phyloP scores from a whole-genome alignment of 1,284 basidiomycete species.

The Sporisorium sorghi region DNA sequence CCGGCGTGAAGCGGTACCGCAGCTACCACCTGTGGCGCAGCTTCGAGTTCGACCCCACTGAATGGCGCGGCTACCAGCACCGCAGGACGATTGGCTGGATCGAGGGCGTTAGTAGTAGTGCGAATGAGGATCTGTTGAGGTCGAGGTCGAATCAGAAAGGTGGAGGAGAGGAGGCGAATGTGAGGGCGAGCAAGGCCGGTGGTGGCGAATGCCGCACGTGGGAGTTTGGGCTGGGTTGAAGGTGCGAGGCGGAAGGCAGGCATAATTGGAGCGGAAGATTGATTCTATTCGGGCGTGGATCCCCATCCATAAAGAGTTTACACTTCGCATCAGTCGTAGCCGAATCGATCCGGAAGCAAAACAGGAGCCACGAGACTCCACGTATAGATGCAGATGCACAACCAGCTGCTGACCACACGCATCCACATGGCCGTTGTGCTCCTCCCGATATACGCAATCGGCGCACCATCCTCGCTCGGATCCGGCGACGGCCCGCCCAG shows the following conservation, averaged over 20 bases:
- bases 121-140: slow-evolving; percentile 59
- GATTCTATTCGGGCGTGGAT: slow-evolving; percentile 6
- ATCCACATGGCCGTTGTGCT: slow-evolving; percentile 99
- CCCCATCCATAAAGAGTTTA: background rate
- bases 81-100: slow-evolving; percentile 85
- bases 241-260: background rate
- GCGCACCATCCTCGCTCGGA: slow-evolving; percentile 73
- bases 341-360: slow-evolving; percentile 73
- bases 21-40: slow-evolving; percentile 80
- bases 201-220: slow-evolving; percentile 63
- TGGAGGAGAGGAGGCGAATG: background rate
- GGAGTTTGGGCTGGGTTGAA: slow-evolving; percentile 58
- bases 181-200: slow-evolving; percentile 49
- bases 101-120: slow-evolving; percentile 60
- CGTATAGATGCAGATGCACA: slow-evolving; percentile 58
- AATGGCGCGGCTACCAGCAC: slow-evolving; percentile 88
- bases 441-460: slow-evolving; percentile 91
- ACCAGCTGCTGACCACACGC: slow-evolving; percentile 88
- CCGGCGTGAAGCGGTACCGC: slow-evolving; percentile 74
- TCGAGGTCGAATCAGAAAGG: slow-evolving; percentile 17
- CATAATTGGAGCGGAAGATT: too few relatives aligned
- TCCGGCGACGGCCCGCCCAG: slow-evolving; percentile 52
- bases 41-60: slow-evolving; percentile 80
- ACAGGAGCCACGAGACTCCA: slow-evolving; percentile 79
- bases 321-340: slow-evolving; percentile 35